Base-by-base conservation (phyloP, 2,329 filamentous ascomycete species). In the Colletotrichum ledebouriae region DNA sequence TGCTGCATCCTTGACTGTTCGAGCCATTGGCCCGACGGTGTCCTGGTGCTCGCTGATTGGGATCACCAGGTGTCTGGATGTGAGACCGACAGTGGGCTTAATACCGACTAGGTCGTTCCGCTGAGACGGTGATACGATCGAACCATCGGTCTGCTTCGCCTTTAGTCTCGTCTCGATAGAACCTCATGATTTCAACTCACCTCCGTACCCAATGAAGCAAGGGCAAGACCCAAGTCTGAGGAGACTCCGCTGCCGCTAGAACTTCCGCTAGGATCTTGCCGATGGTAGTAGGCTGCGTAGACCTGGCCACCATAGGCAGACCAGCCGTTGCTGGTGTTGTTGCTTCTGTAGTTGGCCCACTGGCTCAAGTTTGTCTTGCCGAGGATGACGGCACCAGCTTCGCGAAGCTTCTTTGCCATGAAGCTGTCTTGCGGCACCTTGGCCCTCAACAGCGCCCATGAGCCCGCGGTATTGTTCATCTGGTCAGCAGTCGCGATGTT, bases 71-170 rank as follows among this genome's bases (percentile, higher is more conserved):
- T 84, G 79, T 13, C 87, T 80, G 1, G 87, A 89, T 0, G 86
- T 91, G 3, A 92, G 79, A 0, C 90, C 90, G 1, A 91, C 87
- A 0, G 89, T 90, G 1, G 90, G 88, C 74, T 90, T 90, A 75
- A 93, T 89, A 2, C 88, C 90, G 0, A 91, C 89, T 1, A 92
- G 70, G 60, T 90, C 89, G 76, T 87, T 90, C 1, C 72, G 63
- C 29, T 76, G 70, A 1, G 80, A 74, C 0, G 90, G 90, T 4
- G 80, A 83, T 1, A 91, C 72, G 56, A 92, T 90, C 13, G 86
- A 90, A 3, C 89, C 89, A 68, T 83, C 82, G 0, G 90, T 92
- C 75, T 90, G 4, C 2, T 2, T 5, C 12, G 2, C 13, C 46
- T 68, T 25, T 20, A 68, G 39, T 6, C 3, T 33, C 10, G 4